Conservation (phyloP, 2,329 filamentous ascomycete species). For the Phoma herbarum region DNA sequence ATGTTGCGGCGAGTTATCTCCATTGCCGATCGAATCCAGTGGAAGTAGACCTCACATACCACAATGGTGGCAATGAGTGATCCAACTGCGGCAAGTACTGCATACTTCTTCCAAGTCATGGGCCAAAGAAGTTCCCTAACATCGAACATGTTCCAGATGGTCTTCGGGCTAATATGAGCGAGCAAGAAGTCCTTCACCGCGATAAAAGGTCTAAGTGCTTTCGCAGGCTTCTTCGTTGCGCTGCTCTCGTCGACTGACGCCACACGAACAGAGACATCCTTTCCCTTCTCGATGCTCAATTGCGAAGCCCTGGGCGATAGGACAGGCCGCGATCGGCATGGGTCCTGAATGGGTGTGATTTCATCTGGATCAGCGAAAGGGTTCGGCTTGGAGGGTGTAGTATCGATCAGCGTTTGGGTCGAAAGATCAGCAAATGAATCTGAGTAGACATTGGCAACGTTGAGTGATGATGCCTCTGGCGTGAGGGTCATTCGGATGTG, state of each 20-base stretch:
- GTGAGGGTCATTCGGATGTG: slow-evolving; percentile 7
- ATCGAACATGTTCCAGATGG: slow-evolving; percentile 23
- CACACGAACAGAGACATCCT: neutral
- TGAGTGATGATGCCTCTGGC: neutral
- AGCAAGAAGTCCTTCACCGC: slow-evolving; percentile 1
- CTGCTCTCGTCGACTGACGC: neutral
- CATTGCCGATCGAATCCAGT: slow-evolving; percentile 27
- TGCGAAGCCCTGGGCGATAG: slow-evolving; percentile 3
- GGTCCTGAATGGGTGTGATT: neutral
- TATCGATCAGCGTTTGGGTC: slow-evolving; percentile 1
- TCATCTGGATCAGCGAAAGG: slow-evolving; percentile 8
- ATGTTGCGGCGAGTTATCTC: slow-evolving; percentile 28
- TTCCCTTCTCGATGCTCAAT: neutral
- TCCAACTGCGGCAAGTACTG: slow-evolving; percentile 20
- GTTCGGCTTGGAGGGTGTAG: neutral
- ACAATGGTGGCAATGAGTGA: slow-evolving; percentile 20
- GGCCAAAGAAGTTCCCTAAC: slow-evolving; percentile 25
- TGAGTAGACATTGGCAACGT: neutral
- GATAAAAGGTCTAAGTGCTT: slow-evolving; percentile 2
- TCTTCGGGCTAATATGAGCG: slow-evolving; percentile 19
- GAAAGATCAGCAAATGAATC: neutral
- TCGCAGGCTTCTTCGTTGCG: neutral
- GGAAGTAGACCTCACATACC: slow-evolving; percentile 22
- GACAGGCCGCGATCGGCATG: neutral
- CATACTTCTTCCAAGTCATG: slow-evolving; percentile 30